Evolutionary conservation across 768 basidiomycete genomes (phyloP), one percentile per base, ranked within the genome.

Genomic region (Amanita brunnescens): DNA sequence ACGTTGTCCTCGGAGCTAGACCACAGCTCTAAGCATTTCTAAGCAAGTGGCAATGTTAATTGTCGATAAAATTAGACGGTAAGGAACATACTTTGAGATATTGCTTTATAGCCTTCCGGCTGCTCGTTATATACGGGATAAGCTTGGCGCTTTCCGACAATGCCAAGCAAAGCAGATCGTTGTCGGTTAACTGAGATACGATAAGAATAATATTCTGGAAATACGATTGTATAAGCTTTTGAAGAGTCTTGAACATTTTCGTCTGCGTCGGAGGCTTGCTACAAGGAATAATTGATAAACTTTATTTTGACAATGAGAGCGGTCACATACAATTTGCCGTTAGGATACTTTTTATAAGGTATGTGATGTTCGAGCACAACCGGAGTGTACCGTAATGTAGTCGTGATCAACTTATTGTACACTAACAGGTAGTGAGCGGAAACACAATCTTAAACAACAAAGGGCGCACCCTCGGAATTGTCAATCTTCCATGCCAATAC

Each of bases 361-460:
- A 88, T 73, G 58, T 97, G 94, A 60, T 94, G 84, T 44, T 79
- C 76, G 14, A 99, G 76, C 6, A 97, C 77, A 35, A 97, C 76
- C 2, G 96, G 94, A 0, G 94, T 94, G 67, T 90, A 99, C 61
- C 81, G 82, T 23, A 99, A 73, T 1, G 92, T 70, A 0, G 94
- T 95, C 9, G 79, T 79, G 39, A 99, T 74, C 18, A 98, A 76
- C 70, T 97, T 96, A 71, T 85, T 86, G 70, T 94, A 98, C n/a
- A 97, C 93, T 95, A 48, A 14, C 7, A 37, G 26, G 40, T 20
- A 40, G 33, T 58, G 30, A 59, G 23, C 20, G 38, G 18, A 9
- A 24, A 20, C 43, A 34, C 47, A 33, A 34, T 30, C n/a, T 29
- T 18, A 41, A 21, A 33, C 40, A 43, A 51, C 18, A 49, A 32